Evolutionary conservation across 176 grass and related monocot species (phyloP), one percentile per base, ranked within the genome.

Genomic region (Phragmites australis): DNA sequence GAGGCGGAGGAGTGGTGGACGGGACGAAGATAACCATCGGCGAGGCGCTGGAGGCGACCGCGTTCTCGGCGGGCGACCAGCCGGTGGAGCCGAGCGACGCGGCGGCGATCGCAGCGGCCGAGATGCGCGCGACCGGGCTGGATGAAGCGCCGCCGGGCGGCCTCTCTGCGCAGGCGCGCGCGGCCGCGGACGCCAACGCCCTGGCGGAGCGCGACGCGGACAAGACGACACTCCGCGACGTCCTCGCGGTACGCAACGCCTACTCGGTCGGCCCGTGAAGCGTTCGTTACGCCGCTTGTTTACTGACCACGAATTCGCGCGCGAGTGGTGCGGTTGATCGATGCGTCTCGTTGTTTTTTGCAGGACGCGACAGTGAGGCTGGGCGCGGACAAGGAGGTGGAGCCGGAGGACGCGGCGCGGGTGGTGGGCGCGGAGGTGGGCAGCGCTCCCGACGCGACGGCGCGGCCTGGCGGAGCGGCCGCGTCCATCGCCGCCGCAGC

Each of bases 11-110:
- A 8, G 72, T 32, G 60, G 3, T 25, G 32, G 81, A 73, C 22
- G 48, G 31, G 41, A 34, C 70, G 18, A 89, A 87, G 66, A 81
- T 94, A 30, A 85, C 89, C 16, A 85, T 87, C 65, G 83, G 80
- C 25, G 86, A 91, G 31, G 89, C 88, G 18, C 77, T 85, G 11
- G 89, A 94, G 70, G 86, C 71, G 6, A 8, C 89, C 14, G 72
- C 18, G 19, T 41, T 81, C 70, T 84, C 86, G 25, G 75, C 79
- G 0, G 79, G 85, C 0, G 75, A 81, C 61, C 78, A 78, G 65
- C 49, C 92, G 5, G 80, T 89, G 39, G 86, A 87, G 13, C 48
- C n/a, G 39, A 89, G 89, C 54, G 86, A 91, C 57, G 86, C 76
- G 15, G 79, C 80, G 8, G 86, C 85, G 13, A 93, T 93, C 59